Conservation (phyloP, 1,284 basidiomycete genomes). For the Ganoderma leucocontextum region DNA sequence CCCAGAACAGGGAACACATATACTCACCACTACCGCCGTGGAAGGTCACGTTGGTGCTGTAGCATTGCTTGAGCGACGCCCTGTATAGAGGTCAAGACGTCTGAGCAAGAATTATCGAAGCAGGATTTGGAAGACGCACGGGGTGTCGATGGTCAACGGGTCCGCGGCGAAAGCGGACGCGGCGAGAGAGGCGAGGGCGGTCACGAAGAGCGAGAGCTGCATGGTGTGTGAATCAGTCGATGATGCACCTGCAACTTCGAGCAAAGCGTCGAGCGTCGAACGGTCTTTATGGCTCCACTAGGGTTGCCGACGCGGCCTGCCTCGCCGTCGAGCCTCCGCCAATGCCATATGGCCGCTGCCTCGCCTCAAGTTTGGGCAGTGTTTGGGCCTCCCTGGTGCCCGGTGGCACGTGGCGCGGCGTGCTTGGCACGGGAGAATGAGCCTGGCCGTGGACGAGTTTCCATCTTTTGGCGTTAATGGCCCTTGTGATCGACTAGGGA, state of each 20-base stretch:
- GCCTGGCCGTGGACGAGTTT: neutral
- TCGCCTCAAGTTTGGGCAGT: neutral
- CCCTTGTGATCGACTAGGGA: neutral
- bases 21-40: neutral
- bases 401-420: neutral
- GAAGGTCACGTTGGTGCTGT: neutral
- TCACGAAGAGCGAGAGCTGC: conserved; percentile 1
- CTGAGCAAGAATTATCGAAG: neutral
- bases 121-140: neutral
- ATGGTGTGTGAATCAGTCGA: neutral
- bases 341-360: neutral
- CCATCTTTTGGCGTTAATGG: neutral
- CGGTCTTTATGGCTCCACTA: neutral
- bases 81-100: neutral
- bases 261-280: neutral
- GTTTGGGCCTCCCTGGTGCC: neutral
- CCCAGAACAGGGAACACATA: neutral
- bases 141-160: conserved; percentile 3
- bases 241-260: neutral
- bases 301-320: neutral
- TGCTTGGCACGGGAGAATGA: neutral
- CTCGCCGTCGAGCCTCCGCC: neutral
- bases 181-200: neutral
- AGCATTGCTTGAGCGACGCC: conserved; percentile 3
- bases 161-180: neutral